A percentile compares a stretch with the other conserved stretches of the same genome.
These are phyloP conservation scores for Fusarium cicatricum DNA, from an alignment of 2,329 filamentous ascomycete genomes.

Conservation along the genomic window DNA sequence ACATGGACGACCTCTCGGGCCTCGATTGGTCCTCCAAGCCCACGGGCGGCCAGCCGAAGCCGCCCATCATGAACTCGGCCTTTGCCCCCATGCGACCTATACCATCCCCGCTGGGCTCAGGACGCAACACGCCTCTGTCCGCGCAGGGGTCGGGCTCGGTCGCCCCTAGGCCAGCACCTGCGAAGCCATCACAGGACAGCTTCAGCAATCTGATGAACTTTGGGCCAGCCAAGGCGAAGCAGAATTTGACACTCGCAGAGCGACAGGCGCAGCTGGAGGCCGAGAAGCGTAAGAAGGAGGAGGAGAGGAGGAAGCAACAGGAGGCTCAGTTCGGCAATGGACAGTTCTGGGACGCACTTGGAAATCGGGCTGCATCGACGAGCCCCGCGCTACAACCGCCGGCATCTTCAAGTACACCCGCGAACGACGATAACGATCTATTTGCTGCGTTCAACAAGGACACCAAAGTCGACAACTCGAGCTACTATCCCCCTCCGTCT, in stretches of 20 bases:
- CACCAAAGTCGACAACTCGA: slow-evolving; percentile 72
- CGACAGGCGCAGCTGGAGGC: slow-evolving; percentile 73
- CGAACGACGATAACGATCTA: slow-evolving; percentile 65
- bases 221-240: slow-evolving; percentile 62
- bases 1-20: slow-evolving; percentile 69
- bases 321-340: slow-evolving; percentile 81
- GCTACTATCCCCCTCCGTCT: slow-evolving; percentile 65
- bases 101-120: slow-evolving; percentile 63
- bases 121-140: slow-evolving; percentile 65
- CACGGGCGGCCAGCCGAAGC: slow-evolving; percentile 44
- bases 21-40: slow-evolving; percentile 66
- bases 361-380: slow-evolving; percentile 58
- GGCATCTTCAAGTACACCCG: slow-evolving; percentile 17
- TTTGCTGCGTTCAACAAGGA: slow-evolving; percentile 73
- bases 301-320: slow-evolving; percentile 73
- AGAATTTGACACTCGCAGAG: slow-evolving; percentile 80
- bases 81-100: slow-evolving; percentile 64
- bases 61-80: slow-evolving; percentile 54
- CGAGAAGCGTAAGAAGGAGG: slow-evolving; percentile 76
- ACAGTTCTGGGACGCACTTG: slow-evolving; percentile 79
- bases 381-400: slow-evolving; percentile 43
- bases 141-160: slow-evolving; percentile 55
- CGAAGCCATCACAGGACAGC: slow-evolving; percentile 71
- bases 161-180: slow-evolving; percentile 53
- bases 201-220: slow-evolving; percentile 80